A percentile compares a stretch with the other conserved stretches of the same genome.
phyloP scores from a whole-genome alignment of 495 filamentous ascomycete genomes.

The Umbilicaria muhlenbergii region DNA sequence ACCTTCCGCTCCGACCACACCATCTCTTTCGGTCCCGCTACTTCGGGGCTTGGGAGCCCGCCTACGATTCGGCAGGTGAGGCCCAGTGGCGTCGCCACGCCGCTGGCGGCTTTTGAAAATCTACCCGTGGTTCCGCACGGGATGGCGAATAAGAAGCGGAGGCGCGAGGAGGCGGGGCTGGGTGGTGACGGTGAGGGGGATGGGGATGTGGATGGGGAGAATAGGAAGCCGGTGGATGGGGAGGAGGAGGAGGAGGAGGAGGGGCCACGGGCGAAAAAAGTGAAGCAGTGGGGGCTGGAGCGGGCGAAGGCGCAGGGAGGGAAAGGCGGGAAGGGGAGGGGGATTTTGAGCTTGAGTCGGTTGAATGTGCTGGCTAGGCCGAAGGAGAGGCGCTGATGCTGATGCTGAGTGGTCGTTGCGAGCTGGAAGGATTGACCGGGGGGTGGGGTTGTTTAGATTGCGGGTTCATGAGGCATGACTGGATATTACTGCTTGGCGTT shows the following conservation, averaged over 20 bases:
- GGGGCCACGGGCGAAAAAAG: slow-evolving; percentile 16
- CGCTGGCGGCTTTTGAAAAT: slow-evolving; percentile 18
- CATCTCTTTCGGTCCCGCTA: slow-evolving; percentile 29
- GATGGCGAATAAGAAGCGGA: slow-evolving; percentile 59
- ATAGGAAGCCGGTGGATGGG: slow-evolving; percentile 23
- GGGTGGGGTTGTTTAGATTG: too few relatives aligned
- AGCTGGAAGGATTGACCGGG: too few relatives aligned
- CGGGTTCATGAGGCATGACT: too few relatives aligned
- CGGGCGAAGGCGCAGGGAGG: slow-evolving; percentile 6
- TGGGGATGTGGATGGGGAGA: slow-evolving; percentile 24
- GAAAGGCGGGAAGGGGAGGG: slow-evolving; percentile 9
- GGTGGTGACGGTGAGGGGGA: slow-evolving; percentile 26
- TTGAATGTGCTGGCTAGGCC: slow-evolving; percentile 37
- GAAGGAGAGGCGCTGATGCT: slow-evolving; percentile 21
- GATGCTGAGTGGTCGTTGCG: too few relatives aligned
- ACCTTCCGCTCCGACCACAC: slow-evolving; percentile 46
- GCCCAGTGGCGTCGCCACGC: slow-evolving; percentile 20
- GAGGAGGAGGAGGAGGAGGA: slow-evolving; percentile 20
- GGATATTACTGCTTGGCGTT: too few relatives aligned
- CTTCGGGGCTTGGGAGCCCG: slow-evolving; percentile 33
- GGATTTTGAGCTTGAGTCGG: slow-evolving; percentile 29
- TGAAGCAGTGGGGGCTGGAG: slow-evolving; percentile 16
- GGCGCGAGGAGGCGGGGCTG: slow-evolving; percentile 26
- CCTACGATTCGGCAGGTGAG: slow-evolving; percentile 41
- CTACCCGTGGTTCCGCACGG: slow-evolving; percentile 43